Evolutionary conservation across 2,329 filamentous ascomycete genomes (phyloP).

Genomic region (Aspergillus novofumigatus): DNA sequence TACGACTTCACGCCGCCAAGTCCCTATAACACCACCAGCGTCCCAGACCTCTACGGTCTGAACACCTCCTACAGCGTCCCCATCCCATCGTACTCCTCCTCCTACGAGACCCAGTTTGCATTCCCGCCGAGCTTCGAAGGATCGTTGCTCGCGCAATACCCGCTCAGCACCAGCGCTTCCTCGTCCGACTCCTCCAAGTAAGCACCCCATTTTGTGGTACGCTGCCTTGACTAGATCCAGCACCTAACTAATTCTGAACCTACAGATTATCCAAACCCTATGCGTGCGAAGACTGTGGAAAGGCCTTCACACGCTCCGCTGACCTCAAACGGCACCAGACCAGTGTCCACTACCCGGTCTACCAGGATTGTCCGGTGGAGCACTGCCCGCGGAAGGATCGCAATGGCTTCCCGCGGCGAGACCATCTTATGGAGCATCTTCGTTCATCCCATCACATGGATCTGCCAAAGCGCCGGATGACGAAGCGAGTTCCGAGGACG

Average conservation of each 20-base stretch:
- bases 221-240: neutral
- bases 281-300: slow-evolving; percentile 30
- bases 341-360: slow-evolving; percentile 43
- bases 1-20: neutral
- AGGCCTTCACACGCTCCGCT: slow-evolving; percentile 44
- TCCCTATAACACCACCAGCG: neutral
- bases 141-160: slow-evolving; percentile 9
- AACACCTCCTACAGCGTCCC: slow-evolving; percentile 1
- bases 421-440: slow-evolving; percentile 56
- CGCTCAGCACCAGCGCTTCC: slow-evolving; percentile 1
- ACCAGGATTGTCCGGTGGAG: slow-evolving; percentile 42
- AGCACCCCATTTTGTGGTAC: neutral
- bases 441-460: slow-evolving; percentile 52
- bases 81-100: slow-evolving; percentile 4
- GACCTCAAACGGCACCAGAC: slow-evolving; percentile 48
- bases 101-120: slow-evolving; percentile 3
- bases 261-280: slow-evolving; percentile 29
- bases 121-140: slow-evolving; percentile 2
- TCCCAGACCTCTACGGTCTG: neutral
- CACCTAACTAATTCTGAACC: neutral
- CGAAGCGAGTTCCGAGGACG: slow-evolving; percentile 22
- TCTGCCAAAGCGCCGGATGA: slow-evolving; percentile 36
- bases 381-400: slow-evolving; percentile 44
- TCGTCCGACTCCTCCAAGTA: slow-evolving; percentile 20
- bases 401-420: slow-evolving; percentile 52